Evolutionary conservation across 2,329 filamentous ascomycete species (phyloP).

Genomic region (Hypoxylon sp.): DNA sequence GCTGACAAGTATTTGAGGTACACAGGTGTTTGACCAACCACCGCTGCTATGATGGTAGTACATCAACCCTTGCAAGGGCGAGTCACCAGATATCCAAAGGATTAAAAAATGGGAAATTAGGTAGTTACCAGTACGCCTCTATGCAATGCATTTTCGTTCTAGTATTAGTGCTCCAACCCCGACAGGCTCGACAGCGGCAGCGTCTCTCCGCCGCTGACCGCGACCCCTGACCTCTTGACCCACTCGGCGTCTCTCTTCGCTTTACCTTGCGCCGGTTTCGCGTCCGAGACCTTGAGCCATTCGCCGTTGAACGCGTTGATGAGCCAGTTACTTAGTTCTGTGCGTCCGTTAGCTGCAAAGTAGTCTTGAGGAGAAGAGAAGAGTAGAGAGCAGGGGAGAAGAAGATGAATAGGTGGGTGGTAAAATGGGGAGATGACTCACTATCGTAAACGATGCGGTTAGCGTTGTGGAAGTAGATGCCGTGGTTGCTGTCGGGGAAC

Average conservation of each 20-base stretch:
- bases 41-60: no score
- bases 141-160: slow-evolving; percentile 19
- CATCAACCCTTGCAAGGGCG: neutral
- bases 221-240: slow-evolving; percentile 32
- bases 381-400: no score
- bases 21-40: no score
- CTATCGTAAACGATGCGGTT: slow-evolving; percentile 92
- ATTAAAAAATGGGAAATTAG: no score
- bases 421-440: no score
- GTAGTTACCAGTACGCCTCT: slow-evolving; percentile 21
- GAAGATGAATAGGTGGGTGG: no score
- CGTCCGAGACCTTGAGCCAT: slow-evolving; percentile 71
- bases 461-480: slow-evolving; percentile 93
- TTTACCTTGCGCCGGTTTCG: slow-evolving; percentile 52
- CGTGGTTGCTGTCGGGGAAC: slow-evolving; percentile 95
- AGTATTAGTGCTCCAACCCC: slow-evolving; percentile 5
- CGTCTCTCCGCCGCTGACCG: neutral
- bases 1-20: neutral
- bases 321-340: slow-evolving; percentile 87
- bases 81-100: neutral
- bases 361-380: no score
- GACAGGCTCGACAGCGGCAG: slow-evolving; percentile 9
- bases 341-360: slow-evolving; percentile 50
- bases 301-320: slow-evolving; percentile 98
- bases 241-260: slow-evolving; percentile 37